These are phyloP conservation scores for Skeletonema grethae DNA, from an alignment of 108 stramenopile genomes.

Conservation along the genomic window DNA sequence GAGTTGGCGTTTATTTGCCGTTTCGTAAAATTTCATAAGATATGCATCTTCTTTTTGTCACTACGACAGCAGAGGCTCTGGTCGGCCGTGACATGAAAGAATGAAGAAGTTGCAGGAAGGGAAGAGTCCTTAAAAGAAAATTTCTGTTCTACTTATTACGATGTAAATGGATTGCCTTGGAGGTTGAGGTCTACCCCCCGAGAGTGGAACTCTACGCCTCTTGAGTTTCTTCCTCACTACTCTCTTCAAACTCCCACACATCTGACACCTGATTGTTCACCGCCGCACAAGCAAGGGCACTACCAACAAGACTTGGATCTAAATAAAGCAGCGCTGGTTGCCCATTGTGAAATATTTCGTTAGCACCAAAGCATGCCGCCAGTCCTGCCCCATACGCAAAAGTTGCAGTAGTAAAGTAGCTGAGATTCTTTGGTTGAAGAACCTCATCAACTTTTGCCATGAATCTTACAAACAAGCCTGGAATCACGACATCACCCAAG, in stretches of 20 bases:
- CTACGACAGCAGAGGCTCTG: too few species aligned
- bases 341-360: constrained; percentile 51
- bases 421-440: constrained; percentile 36
- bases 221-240: constrained; percentile 19
- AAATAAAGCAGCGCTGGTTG: constrained; percentile 53
- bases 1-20: too few species aligned
- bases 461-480: constrained; percentile 55
- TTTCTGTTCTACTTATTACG: too few species aligned
- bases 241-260: constrained; percentile 39
- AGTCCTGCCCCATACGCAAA: constrained; percentile 54
- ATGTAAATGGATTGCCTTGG: too few species aligned
- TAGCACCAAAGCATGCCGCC: constrained; percentile 49
- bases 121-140: too few species aligned
- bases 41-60: too few species aligned
- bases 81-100: too few species aligned
- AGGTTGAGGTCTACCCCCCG: too few species aligned
- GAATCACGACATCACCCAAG: constrained; percentile 67
- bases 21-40: too few species aligned
- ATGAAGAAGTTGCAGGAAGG: too few species aligned
- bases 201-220: neutral
- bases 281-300: constrained; percentile 36
- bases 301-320: constrained; percentile 30
- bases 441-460: constrained; percentile 34
- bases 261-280: constrained; percentile 35
- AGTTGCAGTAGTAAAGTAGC: constrained; percentile 53